Base-by-base conservation (phyloP, 768 basidiomycete genomes). In the Pleurotus pulmonarius region DNA sequence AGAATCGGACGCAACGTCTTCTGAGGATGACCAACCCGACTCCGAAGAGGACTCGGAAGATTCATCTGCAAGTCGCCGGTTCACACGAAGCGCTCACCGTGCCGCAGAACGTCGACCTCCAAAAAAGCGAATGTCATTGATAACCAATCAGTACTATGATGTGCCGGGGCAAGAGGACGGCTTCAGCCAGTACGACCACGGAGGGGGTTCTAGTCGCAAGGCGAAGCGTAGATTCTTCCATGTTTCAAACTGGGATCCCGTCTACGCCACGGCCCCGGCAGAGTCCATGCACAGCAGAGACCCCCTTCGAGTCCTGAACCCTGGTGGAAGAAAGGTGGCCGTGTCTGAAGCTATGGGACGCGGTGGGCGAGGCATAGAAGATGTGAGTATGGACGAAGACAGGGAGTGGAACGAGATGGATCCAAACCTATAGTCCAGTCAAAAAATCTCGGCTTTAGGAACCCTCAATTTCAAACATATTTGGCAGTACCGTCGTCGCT, bases 61-160 rank as follows among this genome's bases (percentile, higher is more conserved):
- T 26, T 81, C 82, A 7, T 64, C 74, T 1, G 61, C 66, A 34
- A 66, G 68, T 52, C 64, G 68, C 37, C 63, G 65, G 57, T 67
- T 61, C 47, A 61, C 58, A 56, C 64, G 59, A 61, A 63, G 16
- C 60, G 59, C 38, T 46, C 58, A 62, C 61, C 58, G 60, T 48
- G 58, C 65, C 47, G 34, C 65, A 15, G 64, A 67, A 20, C 70
- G 70, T 37, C 29, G 54, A 3, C n/a, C 55, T 12, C 25, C 16
- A 20, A 76, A 75, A 61, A 82, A 82, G 60, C 81, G 84, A 55
- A 89, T 90, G 85, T 88, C 86, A 61, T 74, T 89, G 46, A 52
- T 86, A 48, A 87, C 85, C 15, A 82, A 82, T 57, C 77, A 81
- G 55, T 83, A 80, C 59, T 73, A 80, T 56, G 81, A 86, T 43